Evolutionary conservation across 805 yeast genomes (phyloP), one percentile per base, ranked within the genome.

Genomic region (Candida methanosorbosa): DNA sequence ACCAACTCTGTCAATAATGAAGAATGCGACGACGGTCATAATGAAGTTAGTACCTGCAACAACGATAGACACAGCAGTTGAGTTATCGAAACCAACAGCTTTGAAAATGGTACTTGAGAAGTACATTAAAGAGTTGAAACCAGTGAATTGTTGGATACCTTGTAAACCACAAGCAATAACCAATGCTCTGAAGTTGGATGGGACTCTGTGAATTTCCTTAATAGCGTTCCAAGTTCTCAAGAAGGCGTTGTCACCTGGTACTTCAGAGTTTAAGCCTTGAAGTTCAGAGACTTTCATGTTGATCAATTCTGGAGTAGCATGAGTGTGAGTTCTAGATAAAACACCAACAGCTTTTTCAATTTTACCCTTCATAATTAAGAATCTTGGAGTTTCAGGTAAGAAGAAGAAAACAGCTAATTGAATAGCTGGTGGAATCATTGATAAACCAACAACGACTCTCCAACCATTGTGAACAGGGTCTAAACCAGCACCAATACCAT

Each of bases 361-460:
- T 33, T 74, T 63, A 34, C 82, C 81, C 42, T 76, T 72, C 67
- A 82, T 76, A 31, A 90, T 78, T 49, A 90, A 77, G 55, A 63
- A 90, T 56, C 98, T 75, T 39, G 98, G 98, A 11, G 97, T 87
- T 52, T 90, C 98, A 11, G 98, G 97, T 57, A 90, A 71, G 63
- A 85, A 88, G 49, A 76, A 56, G 54, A 92, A 88, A 33, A 85
- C 70, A 16, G 66, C 64, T 55, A 84, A 72, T 63, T 90, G 97
- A 20, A 78, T 43, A 14, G 70, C 78, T 6, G 95, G 83, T 12
- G 97, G 97, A 20, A 90, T 72, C 65, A 92, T 72, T 32, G 95
- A 81, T 24, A 92, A 61, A 5, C 97, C 97, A 24, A 92, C 96
- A 19, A 86, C 68, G 29, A 86, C 74, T 57, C 97, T 75, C 97